Evolutionary conservation across 2,329 filamentous ascomycete genomes (phyloP).

Genomic region (Aspergillus chevalieri): DNA sequence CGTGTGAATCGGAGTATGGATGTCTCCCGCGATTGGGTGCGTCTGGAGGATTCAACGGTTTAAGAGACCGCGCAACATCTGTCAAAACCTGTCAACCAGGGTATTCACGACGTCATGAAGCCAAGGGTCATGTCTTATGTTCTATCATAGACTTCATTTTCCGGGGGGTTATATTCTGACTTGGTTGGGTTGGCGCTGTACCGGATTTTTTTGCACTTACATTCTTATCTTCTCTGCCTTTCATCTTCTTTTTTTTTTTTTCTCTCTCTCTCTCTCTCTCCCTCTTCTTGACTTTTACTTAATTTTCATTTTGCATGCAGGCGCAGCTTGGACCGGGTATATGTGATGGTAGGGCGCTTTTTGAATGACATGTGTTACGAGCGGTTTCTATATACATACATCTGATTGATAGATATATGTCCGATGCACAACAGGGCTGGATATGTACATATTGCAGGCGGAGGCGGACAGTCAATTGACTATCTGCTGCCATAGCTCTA

Average conservation of each 20-base stretch:
- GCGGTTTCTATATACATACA: background rate
- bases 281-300: background rate
- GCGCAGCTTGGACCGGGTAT: background rate
- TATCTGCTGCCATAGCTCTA: too few species aligned
- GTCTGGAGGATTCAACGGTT: slow-evolving; percentile 25
- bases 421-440: too few species aligned
- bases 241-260: background rate
- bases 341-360: background rate
- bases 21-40: slow-evolving; percentile 52
- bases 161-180: background rate
- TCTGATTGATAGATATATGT: background rate
- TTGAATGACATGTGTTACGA: background rate
- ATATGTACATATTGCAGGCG: too few species aligned
- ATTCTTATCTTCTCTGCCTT: background rate
- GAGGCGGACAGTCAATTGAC: too few species aligned
- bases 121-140: background rate
- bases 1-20: slow-evolving; percentile 61
- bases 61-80: slow-evolving; percentile 9
- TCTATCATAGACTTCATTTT: background rate
- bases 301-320: background rate
- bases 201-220: background rate
- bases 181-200: too few species aligned
- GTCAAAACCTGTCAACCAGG: background rate
- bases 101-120: slow-evolving; percentile 8
- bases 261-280: background rate